Percentiles rank a stretch among this genome's conserved stretches.
phyloP scores from a whole-genome alignment of 139 green algal species.

The Marvania coccoides region DNA sequence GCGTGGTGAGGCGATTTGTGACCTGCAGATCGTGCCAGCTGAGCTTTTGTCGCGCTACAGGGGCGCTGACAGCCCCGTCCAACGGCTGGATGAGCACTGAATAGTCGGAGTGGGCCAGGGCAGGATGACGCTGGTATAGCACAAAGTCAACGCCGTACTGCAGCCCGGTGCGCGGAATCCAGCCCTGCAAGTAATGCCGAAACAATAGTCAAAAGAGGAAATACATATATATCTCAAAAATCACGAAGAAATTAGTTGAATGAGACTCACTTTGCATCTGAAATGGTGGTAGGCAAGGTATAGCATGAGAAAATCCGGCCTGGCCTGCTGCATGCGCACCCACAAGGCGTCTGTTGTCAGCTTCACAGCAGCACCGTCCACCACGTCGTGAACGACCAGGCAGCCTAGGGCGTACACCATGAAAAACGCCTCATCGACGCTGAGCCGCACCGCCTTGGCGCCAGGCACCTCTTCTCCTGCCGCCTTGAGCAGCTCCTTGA shows the following conservation, averaged over 20 bases:
- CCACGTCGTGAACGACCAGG: constrained; percentile 1
- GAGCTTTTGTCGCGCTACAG: background rate
- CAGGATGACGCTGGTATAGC: constrained; percentile 48
- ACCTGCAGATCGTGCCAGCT: constrained; percentile 39
- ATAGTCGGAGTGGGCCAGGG: constrained; percentile 33
- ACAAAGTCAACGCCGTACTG: constrained; percentile 56
- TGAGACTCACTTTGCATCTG: constrained; percentile 22
- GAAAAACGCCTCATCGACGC: constrained; percentile 35
- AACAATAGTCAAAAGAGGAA: background rate
- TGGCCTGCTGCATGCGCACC: background rate
- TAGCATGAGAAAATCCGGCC: constrained; percentile 21
- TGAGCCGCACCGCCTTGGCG: constrained; percentile 20
- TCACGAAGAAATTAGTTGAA: background rate
- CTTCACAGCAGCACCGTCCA: background rate
- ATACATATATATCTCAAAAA: background rate
- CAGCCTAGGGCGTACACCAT: constrained; percentile 14
- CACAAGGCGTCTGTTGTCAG: constrained; percentile 12
- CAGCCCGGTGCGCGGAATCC: constrained; percentile 47
- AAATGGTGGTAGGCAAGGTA: constrained; percentile 38
- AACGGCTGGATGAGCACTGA: constrained; percentile 21
- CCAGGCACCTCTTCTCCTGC: background rate
- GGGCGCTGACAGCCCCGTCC: too few relatives aligned
- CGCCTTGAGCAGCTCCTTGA: background rate
- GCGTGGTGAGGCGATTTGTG: constrained; percentile 32
- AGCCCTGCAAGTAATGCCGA: constrained; percentile 27